phyloP scores from a whole-genome alignment of 768 basidiomycete species.

The Candolleomyces eurysporus region DNA sequence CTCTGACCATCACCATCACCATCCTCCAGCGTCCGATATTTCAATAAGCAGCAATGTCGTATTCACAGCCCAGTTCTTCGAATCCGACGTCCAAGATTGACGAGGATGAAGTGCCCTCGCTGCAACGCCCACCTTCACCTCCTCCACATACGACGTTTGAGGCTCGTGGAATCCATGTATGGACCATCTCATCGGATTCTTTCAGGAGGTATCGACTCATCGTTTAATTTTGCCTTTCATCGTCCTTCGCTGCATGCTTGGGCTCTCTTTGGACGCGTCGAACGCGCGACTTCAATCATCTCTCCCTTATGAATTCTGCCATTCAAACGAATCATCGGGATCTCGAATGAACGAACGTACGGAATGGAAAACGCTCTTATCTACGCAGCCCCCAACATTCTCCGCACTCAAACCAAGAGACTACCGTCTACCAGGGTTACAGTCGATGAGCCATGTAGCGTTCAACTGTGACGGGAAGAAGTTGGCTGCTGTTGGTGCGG shows the following conservation, averaged over 20 bases:
- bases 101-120: constrained; percentile 53
- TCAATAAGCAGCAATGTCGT: too few relatives aligned
- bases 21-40: too few relatives aligned
- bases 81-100: too few relatives aligned
- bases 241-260: too few relatives aligned
- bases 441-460: constrained; percentile 72
- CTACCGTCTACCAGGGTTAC: constrained; percentile 60
- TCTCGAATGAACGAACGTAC: background rate
- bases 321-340: background rate
- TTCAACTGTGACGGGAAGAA: constrained; percentile 86
- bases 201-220: background rate
- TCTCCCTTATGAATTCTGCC: background rate
- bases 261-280: background rate
- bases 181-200: constrained; percentile 21
- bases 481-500: constrained; percentile 78
- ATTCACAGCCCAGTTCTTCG: too few relatives aligned
- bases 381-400: constrained; percentile 66
- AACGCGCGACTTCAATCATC: background rate
- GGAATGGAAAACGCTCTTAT: background rate
- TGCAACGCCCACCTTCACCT: constrained; percentile 66
- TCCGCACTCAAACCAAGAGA: constrained; percentile 80
- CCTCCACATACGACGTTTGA: constrained; percentile 70
- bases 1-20: too few relatives aligned
- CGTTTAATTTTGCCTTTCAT: background rate
- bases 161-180: constrained; percentile 73